Percentiles rank a stretch among this genome's conserved stretches.
Evolutionary conservation across 352 stramenopile species (phyloP).

Genomic region (Globisporangium sylvaticum): DNA sequence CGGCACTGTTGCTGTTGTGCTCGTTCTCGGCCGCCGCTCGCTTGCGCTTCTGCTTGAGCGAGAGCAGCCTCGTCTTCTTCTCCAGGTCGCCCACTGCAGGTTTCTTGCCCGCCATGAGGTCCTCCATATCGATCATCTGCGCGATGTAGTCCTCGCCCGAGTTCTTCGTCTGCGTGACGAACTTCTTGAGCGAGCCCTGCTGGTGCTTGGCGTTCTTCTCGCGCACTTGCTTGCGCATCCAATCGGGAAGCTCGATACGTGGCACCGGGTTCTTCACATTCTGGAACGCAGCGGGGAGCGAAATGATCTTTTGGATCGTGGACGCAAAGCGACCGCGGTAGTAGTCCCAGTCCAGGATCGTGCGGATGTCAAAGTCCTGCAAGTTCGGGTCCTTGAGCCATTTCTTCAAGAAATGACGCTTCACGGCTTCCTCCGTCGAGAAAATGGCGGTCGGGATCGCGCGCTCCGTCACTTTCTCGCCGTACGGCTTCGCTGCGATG

Average conservation of each 20-base stretch:
- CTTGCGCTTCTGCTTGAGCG: conserved; percentile 18
- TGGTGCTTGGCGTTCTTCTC: conserved; percentile 83
- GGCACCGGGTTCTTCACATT: conserved; percentile 96
- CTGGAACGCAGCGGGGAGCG: conserved; percentile 97
- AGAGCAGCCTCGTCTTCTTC: conserved; percentile 11
- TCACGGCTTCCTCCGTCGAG: conserved; percentile 92
- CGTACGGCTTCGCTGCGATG: conserved; percentile 89
- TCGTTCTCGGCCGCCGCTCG: conserved; percentile 3
- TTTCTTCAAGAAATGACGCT: conserved; percentile 96
- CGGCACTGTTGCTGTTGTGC: conserved; percentile 9
- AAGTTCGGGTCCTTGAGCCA: conserved; percentile 94
- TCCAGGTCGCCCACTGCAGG: conserved; percentile 2
- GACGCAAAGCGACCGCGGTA: conserved; percentile 87
- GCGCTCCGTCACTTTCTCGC: conserved; percentile 96
- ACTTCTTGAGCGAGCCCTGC: conserved; percentile 85
- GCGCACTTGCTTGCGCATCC: conserved; percentile 92
- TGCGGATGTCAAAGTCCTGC: conserved; percentile 91
- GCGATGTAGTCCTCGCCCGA: conserved; percentile 43
- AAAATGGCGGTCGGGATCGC: conserved; percentile 99
- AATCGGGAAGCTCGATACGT: conserved; percentile 94
- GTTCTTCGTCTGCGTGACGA: conserved; percentile 65
- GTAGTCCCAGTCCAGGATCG: conserved; percentile 99
- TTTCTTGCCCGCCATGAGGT: conserved; percentile 33
- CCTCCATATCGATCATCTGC: conserved; percentile 70
- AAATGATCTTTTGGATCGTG: conserved; percentile 99